Evolutionary conservation across 2,329 filamentous ascomycete species (phyloP).

Genomic region (Hymenoscyphus linearis): DNA sequence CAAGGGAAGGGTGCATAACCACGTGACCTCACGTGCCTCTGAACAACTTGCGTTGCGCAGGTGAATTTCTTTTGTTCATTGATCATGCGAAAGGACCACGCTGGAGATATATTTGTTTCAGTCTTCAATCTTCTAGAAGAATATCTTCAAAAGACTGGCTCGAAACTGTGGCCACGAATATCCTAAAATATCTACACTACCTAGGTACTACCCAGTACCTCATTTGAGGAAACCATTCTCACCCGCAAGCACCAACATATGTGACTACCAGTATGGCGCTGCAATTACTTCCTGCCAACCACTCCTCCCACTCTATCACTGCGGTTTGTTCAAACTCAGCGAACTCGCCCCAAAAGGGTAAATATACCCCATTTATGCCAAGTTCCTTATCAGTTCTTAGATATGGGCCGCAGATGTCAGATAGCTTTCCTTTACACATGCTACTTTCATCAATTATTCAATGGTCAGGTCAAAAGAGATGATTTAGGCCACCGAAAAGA

Average conservation of each 20-base stretch:
- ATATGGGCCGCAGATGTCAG: neutral
- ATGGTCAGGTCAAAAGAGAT: neutral
- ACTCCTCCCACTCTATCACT: neutral
- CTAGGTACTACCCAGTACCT: too few species aligned
- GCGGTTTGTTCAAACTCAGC: neutral
- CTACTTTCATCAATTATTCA: neutral
- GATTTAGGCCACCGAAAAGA: neutral
- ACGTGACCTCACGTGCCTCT: too few species aligned
- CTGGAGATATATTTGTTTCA: too few species aligned
- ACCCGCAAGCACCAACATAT: neutral
- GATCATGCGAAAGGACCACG: too few species aligned
- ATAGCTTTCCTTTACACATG: neutral
- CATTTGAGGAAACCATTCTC: neutral
- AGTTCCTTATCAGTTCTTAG: constrained; percentile 2
- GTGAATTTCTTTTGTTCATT: too few species aligned
- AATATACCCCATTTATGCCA: constrained; percentile 2
- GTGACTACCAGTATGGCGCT: neutral
- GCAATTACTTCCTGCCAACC: neutral
- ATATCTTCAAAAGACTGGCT: too few species aligned
- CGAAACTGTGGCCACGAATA: too few species aligned
- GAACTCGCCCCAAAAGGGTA: neutral
- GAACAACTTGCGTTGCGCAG: too few species aligned
- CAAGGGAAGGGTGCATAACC: too few species aligned
- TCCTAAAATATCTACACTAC: too few species aligned
- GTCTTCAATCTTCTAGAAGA: too few species aligned